phyloP scores from a whole-genome alignment of 441 rosid genomes.

The Syzygium syzygioides region DNA sequence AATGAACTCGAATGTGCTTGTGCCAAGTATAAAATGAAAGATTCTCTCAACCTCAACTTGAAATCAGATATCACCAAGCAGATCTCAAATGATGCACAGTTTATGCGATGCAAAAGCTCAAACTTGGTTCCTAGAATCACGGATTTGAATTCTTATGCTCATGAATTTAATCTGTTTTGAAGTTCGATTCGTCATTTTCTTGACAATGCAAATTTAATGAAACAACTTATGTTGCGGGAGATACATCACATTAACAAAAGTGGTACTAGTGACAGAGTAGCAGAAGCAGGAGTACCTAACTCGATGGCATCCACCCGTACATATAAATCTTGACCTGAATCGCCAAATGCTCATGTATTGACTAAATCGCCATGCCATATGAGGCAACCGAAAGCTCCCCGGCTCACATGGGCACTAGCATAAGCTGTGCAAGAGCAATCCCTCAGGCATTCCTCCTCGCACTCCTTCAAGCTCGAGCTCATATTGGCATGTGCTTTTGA shows the following conservation, averaged over 20 bases:
- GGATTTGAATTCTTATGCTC: neutral
- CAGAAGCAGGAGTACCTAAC: neutral
- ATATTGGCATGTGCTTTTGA: neutral
- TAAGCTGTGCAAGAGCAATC: neutral
- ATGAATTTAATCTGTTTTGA: neutral
- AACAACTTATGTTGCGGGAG: rapidly evolving
- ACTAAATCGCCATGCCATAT: neutral
- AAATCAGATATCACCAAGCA: neutral
- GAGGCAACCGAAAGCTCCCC: neutral
- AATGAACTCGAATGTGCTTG: neutral
- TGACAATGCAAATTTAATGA: neutral
- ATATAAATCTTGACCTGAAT: neutral
- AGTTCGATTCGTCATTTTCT: neutral
- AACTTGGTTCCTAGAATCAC: neutral
- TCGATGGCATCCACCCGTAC: neutral
- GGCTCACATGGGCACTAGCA: neutral
- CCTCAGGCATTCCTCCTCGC: neutral
- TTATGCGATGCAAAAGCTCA: neutral
- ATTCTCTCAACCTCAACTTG: neutral
- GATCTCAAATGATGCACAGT: neutral
- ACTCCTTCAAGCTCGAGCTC: neutral
- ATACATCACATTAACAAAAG: neutral
- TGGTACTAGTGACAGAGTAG: neutral
- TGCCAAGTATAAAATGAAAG: neutral
- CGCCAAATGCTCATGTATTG: neutral